Evolutionary conservation across 129 eudicot species (phyloP).

Genomic region (Helianthus tuberosus): DNA sequence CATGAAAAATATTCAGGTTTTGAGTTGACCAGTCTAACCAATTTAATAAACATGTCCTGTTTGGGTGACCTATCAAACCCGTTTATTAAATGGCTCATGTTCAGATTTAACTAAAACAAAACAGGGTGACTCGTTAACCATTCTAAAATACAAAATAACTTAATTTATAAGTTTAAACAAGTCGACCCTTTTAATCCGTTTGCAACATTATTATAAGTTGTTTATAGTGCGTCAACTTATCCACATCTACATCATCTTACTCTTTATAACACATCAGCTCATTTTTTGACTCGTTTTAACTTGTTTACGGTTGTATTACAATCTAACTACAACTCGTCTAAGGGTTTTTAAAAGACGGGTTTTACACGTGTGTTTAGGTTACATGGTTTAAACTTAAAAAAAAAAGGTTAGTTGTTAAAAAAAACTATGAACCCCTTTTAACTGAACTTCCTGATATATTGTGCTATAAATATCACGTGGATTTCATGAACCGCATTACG

Average conservation of each 20-base stretch:
- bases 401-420: no score
- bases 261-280: no score
- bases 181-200: not conserved
- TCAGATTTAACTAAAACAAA: not conserved
- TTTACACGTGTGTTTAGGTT: not conserved
- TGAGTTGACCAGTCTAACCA: not conserved
- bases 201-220: no score
- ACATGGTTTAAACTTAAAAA: not conserved
- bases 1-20: not conserved
- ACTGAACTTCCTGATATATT: not conserved
- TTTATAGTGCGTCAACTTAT: no score
- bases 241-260: no score
- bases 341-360: no score
- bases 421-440: no score
- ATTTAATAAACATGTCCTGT: not conserved
- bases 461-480: conserved; percentile 14
- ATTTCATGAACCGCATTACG: conserved; percentile 11
- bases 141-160: not conserved
- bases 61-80: not conserved
- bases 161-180: not conserved
- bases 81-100: not conserved
- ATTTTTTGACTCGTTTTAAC: no score
- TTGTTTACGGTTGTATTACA: no score
- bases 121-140: not conserved
- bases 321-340: no score